Base-by-base conservation (phyloP, 306 rosid species). In the Gillenia trifoliata region DNA sequence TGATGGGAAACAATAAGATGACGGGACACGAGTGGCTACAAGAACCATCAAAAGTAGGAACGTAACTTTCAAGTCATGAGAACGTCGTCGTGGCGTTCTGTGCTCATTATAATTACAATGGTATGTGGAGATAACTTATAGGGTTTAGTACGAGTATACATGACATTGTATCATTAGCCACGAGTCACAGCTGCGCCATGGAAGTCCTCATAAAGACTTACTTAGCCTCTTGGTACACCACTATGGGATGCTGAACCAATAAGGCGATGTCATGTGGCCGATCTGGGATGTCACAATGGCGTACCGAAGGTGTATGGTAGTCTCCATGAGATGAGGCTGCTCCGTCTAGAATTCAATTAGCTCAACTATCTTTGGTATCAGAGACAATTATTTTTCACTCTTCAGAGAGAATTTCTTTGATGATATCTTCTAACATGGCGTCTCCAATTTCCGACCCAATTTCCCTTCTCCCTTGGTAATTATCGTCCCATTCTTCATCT, bases 401-500 rank as follows among this genome's bases (percentile, higher is more conserved):
- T 66, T 90, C 86, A 25, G 70, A 57, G 16, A 88, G 80, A 77
- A 85, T 68, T 26, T 87, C 95, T 59, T 74, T 4, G 9, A 68
- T 70, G 49, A 90, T 74, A 62, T 85, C 77, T 66, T 87, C 87
- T 72, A 89, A 85, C 69, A 94, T 72, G 22, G 84, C 77, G 47
- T 87, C 87, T 26, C 88, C 93, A 43, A 90, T 80, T 84, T 88
- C 88, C 40, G 78, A 50, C 50, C 85, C 71, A 73, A 90, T 56
- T 66, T 85, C 91, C 49, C 43, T 81, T 64, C 62, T 76, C 60
- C 87, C 87, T 7, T 61, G 75, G 75, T 85, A 76, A 8, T 81
- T 77, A 68, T 73, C 77, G 61, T 55, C 62, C 96, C 98, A 88
- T 73, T 88, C 90, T 34, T 75, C 63, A 13, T 69, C 73, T 4